Base-by-base conservation (phyloP, 2,329 filamentous ascomycete genomes). In the Trichoderma atroviride region DNA sequence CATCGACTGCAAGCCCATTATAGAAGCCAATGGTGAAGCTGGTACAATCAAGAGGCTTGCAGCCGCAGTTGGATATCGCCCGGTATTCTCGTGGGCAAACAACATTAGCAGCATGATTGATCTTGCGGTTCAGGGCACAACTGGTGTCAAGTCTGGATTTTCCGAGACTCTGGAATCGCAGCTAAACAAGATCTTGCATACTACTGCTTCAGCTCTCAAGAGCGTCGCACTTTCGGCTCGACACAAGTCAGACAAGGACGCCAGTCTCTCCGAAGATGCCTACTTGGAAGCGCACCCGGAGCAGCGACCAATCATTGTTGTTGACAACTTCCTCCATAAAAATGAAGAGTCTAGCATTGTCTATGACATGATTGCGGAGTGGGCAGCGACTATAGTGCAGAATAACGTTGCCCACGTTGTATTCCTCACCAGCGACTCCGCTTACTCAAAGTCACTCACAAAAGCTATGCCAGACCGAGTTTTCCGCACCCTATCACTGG, bases 31-130 rank as follows among this genome's bases (percentile, higher is more conserved):
- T 67, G 94, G 96, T 5, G 96, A 99, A 76, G 90, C 90, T 9
- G 88, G 90, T 3, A 97, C 92, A 0, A 97, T 99, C 75, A 88
- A 88, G 70, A 89, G 91, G 52, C 89, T 96, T 6, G 96, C 95
- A 0, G 82, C 84, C 1, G 89, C 94, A 72, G 94, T 98, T 60
- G 95, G 96, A 10, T 98, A 97, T 77, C 86, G 92, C 10, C 96
- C 96, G 0, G 89, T 99, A 0, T 99, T 99, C 78, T 96, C 93
- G 0, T 98, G 94, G 92, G 92, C 96, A 81, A 97, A 98, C 79
- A 97, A 90, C 76, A 88, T 98, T 73, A 97, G 92, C 80, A 97
- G 94, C 78, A 88, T 97, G 81, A 85, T 97, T 72, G 96, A 98
- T 74, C 87, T 98, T 47, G 96, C 95, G 27, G 93, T 96, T 1